Evolutionary conservation across 345 rosid species (phyloP).

Genomic region (Salix arbutifolia): DNA sequence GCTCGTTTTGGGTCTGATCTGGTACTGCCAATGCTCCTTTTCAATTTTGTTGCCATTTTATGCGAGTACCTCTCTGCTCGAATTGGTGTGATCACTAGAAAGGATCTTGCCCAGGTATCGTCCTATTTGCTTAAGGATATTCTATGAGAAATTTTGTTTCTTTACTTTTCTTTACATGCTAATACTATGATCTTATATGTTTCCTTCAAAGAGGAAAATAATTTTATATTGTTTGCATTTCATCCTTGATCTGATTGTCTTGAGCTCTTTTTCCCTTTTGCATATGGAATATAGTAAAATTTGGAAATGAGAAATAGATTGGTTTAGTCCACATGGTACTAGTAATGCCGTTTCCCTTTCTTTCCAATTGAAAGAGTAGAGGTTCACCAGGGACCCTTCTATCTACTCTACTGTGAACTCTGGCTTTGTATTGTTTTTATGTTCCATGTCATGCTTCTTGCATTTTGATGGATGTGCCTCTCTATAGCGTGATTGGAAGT

Average conservation of each 20-base stretch:
- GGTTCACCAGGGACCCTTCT: neutral
- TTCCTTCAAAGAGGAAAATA: neutral
- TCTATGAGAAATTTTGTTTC: neutral
- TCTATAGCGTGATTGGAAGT: neutral
- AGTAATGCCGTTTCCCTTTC: no score
- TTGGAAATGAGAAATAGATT: slow-evolving; percentile 1
- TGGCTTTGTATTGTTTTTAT: neutral
- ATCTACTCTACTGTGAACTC: neutral
- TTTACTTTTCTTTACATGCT: neutral
- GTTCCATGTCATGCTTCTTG: neutral
- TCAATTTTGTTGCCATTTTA: slow-evolving; percentile 76
- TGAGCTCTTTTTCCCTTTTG: neutral
- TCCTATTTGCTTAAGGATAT: neutral
- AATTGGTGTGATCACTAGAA: slow-evolving; percentile 71
- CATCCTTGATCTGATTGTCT: neutral
- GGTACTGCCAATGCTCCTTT: slow-evolving; percentile 55
- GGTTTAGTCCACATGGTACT: neutral
- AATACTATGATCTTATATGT: neutral
- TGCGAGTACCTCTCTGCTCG: slow-evolving; percentile 83
- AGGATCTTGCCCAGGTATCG: slow-evolving; percentile 81
- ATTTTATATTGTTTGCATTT: neutral
- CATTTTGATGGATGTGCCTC: neutral
- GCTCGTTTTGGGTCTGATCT: slow-evolving; percentile 80
- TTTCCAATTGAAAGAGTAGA: neutral
- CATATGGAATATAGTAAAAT: neutral